These are phyloP conservation scores for Eimeria mitis DNA, from an alignment of 169 alveolate genomes.

Conservation along the genomic window DNA sequence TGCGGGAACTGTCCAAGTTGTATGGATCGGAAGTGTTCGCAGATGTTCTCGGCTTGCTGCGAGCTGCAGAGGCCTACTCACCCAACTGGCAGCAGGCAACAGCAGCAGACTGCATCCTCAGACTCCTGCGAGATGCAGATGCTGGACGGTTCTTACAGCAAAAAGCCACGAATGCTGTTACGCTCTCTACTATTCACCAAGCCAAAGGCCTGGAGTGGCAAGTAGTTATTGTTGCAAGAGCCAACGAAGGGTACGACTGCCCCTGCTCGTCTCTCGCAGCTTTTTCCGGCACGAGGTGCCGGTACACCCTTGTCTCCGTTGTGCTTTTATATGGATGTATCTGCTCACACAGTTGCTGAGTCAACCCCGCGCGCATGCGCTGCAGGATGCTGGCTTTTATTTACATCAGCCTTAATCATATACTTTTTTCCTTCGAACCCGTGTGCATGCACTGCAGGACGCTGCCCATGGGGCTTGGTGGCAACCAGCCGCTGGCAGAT, in stretches of 20 bases:
- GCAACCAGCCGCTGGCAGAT: slow-evolving; percentile 71
- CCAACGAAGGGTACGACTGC: slow-evolving; percentile 68
- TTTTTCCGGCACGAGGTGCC: neutral
- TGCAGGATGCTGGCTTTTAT: no score
- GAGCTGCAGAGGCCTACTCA: slow-evolving; percentile 81
- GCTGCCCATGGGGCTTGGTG: slow-evolving; percentile 61
- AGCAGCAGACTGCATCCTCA: slow-evolving; percentile 82
- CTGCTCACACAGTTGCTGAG: neutral
- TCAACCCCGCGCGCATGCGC: no score
- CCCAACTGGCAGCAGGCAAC: slow-evolving; percentile 84
- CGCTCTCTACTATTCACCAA: slow-evolving; percentile 90
- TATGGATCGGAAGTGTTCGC: slow-evolving; percentile 55
- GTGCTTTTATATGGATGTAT: neutral
- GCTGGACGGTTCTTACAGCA: slow-evolving; percentile 75
- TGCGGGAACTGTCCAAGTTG: neutral
- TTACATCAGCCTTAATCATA: no score
- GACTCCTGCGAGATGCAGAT: slow-evolving; percentile 84
- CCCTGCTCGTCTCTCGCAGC: neutral
- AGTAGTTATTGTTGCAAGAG: slow-evolving; percentile 88
- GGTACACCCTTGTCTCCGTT: neutral
- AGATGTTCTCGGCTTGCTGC: slow-evolving; percentile 72
- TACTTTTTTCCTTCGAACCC: neutral
- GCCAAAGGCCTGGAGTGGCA: slow-evolving; percentile 93
- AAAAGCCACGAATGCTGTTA: slow-evolving; percentile 83
- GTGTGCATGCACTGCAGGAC: slow-evolving; percentile 48